These are phyloP conservation scores for Candida patagonica DNA, from an alignment of 805 yeast species.

Conservation along the genomic window DNA sequence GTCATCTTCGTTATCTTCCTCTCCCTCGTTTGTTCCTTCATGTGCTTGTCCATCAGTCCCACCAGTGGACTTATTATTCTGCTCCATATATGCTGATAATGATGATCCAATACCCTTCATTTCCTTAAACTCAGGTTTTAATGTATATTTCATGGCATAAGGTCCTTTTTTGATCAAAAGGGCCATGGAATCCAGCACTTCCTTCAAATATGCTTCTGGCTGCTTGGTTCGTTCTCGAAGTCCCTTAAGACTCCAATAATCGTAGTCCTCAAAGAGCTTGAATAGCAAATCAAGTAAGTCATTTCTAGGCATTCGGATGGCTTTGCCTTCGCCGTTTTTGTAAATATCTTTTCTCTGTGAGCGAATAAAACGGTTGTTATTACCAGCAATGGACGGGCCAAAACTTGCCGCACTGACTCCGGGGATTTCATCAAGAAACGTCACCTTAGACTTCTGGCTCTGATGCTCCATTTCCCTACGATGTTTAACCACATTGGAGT, in stretches of 20 bases:
- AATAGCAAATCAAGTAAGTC: slow-evolving; percentile 83
- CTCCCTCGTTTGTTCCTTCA: background rate
- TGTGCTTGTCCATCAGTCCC: background rate
- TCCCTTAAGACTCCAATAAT: slow-evolving; percentile 94
- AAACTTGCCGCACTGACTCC: slow-evolving; percentile 84
- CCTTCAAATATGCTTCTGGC: slow-evolving; percentile 84
- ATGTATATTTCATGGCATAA: slow-evolving; percentile 81
- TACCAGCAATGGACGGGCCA: slow-evolving; percentile 68
- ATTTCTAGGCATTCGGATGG: slow-evolving; percentile 88
- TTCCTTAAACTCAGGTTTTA: slow-evolving; percentile 82
- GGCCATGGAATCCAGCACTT: slow-evolving; percentile 84
- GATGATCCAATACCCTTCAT: slow-evolving; percentile 37
- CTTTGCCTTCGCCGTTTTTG: slow-evolving; percentile 61
- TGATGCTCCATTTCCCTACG: slow-evolving; percentile 36
- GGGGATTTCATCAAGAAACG: slow-evolving; percentile 67
- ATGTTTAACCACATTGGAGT: slow-evolving; percentile 50
- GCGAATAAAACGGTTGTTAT: slow-evolving; percentile 52
- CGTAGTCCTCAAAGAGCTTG: slow-evolving; percentile 86
- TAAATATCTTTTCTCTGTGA: slow-evolving; percentile 26
- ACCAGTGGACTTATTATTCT: slow-evolving; percentile 1
- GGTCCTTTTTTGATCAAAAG: slow-evolving; percentile 89
- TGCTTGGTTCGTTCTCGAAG: slow-evolving; percentile 88
- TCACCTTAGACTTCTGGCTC: slow-evolving; percentile 51
- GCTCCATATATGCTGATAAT: slow-evolving; percentile 16
- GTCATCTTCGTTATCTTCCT: slow-evolving; percentile 8